Base-by-base conservation (phyloP, 768 basidiomycete species). In the Fistulinella prunicolor region DNA sequence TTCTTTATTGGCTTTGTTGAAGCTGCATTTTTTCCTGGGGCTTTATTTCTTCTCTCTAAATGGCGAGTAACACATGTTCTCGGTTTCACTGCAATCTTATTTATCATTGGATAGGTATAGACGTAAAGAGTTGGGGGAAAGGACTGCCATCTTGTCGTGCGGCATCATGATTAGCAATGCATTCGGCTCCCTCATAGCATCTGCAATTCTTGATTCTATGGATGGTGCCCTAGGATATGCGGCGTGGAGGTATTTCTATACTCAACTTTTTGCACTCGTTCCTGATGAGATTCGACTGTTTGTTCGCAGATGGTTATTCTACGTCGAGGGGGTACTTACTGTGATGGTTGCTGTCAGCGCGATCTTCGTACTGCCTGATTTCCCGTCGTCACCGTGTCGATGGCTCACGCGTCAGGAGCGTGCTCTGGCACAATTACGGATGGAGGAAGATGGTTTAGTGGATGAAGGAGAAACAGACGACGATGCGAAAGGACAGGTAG, bases 151-250 rank as follows among this genome's bases (percentile, higher is more conserved):
- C 39, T 72, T 90, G 24, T 78, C 77, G 34, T 87, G 86, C 51
- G 89, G 89, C 17, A 81, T 76, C 57, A 71, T 91, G 23, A 81
- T 90, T 44, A 82, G 81, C 46, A 93, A 91, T 71, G 89, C 88
- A 0, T 89, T 91, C 61, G 89, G 89, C 4, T 76, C 86, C 2
- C 70, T 92, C 12, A 78, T 92, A 43, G 87, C 89, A 10, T 85
- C 86, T 24, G 83, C 79, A 2, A 86, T 92, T 44, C 76, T 92
- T 16, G 74, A 79, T 54, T 69, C 71, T 12, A 88, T 91, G 85
- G 77, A 89, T 32, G 85, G 83, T 6, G 73, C 73, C 46, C 69
- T 81, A 14, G 89, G 88, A 0, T 71, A 78, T 48, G 73, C 83
- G 9, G 85, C 85, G 0, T 93, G 89, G 89, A 72, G 84, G 78